phyloP scores from a whole-genome alignment of 2,329 filamentous ascomycete species.

The Coniosporium uncinatum region DNA sequence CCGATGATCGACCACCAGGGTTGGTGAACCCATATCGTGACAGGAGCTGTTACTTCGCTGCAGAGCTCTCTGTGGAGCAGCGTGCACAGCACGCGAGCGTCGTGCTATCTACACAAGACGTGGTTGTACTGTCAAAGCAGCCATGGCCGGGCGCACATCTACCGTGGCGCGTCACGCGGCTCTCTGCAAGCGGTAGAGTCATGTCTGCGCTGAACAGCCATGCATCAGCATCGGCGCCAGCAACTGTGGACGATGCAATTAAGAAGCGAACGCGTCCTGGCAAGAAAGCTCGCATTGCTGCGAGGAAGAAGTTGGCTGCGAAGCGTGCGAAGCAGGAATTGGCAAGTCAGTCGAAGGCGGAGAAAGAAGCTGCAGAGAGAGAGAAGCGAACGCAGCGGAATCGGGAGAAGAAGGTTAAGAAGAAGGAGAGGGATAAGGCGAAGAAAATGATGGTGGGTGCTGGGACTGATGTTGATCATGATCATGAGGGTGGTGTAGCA shows the following conservation, averaged over 20 bases:
- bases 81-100: neutral
- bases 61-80: neutral
- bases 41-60: neutral
- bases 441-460: no score
- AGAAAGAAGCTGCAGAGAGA: neutral
- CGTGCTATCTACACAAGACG: neutral
- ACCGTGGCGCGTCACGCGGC: neutral
- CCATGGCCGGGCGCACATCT: neutral
- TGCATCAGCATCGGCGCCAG: no score
- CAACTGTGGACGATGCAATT: no score
- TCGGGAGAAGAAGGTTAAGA: neutral
- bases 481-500: no score
- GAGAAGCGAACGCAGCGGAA: neutral
- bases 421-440: neutral
- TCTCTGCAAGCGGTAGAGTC: neutral
- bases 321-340: neutral
- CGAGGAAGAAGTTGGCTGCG: neutral
- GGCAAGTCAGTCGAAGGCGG: neutral
- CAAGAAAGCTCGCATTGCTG: neutral
- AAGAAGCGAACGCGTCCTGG: neutral
- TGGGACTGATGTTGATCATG: no score
- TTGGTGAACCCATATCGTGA: neutral
- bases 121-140: neutral
- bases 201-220: neutral
- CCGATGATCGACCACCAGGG: neutral